These are phyloP conservation scores for Aspergillus niger DNA, from an alignment of 2,329 filamentous ascomycete genomes.

Conservation along the genomic window DNA sequence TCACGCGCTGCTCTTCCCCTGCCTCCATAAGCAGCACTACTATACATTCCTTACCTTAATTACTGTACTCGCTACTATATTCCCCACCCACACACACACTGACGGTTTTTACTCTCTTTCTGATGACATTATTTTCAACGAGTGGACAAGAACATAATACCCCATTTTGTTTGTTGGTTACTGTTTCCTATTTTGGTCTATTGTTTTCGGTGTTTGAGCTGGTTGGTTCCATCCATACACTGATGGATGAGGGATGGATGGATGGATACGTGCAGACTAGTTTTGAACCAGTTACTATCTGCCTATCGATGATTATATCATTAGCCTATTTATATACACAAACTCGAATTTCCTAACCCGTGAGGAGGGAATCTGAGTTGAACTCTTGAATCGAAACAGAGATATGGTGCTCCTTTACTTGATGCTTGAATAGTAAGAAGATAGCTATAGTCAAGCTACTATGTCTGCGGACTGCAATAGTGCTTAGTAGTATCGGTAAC, in stretches of 20 bases:
- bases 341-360: not conserved
- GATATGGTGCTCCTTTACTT: too few species aligned
- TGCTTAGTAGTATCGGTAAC: too few species aligned
- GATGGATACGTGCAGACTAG: not conserved
- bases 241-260: not conserved
- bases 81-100: too few species aligned
- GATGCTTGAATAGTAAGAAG: too few species aligned
- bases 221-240: too few species aligned
- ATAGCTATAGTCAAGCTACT: too few species aligned
- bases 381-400: not conserved
- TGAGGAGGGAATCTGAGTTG: too few species aligned
- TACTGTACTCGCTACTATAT: not conserved
- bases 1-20: not conserved
- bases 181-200: not conserved
- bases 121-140: not conserved
- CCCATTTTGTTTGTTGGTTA: constrained; percentile 3
- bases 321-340: not conserved
- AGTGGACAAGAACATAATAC: constrained; percentile 8
- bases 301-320: not conserved
- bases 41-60: not conserved
- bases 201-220: not conserved
- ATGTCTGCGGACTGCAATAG: too few species aligned
- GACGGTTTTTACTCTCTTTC: not conserved
- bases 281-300: not conserved
- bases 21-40: too few species aligned